Evolutionary conservation across 768 basidiomycete genomes (phyloP).

Genomic region (Termitomyces sp.): DNA sequence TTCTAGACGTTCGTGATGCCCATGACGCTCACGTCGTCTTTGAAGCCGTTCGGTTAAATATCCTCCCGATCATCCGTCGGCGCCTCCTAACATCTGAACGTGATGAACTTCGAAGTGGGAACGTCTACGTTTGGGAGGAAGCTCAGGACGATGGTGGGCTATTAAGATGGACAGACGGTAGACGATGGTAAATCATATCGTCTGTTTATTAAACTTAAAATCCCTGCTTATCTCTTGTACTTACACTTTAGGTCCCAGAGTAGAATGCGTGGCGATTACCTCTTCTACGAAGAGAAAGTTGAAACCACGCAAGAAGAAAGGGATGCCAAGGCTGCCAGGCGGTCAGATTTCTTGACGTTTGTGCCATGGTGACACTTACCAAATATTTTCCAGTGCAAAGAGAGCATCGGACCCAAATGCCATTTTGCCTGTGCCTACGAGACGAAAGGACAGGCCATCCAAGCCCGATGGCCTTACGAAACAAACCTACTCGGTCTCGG

Average conservation of each 20-base stretch:
- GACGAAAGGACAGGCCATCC: slow-evolving; percentile 72
- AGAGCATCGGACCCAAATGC: slow-evolving; percentile 59
- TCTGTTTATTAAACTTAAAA: not conserved
- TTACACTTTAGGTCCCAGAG: slow-evolving; percentile 64
- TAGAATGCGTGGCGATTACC: slow-evolving; percentile 76
- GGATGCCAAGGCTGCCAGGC: slow-evolving; percentile 73
- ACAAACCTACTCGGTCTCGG: slow-evolving; percentile 79
- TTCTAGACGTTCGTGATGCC: slow-evolving; percentile 70
- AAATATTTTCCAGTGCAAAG: slow-evolving; percentile 36
- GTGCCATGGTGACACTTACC: slow-evolving; percentile 6
- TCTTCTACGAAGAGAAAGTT: slow-evolving; percentile 83
- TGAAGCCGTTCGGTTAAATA: slow-evolving; percentile 68
- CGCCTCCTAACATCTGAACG: slow-evolving; percentile 67
- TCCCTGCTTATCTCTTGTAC: not conserved
- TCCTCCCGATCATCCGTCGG: slow-evolving; percentile 67
- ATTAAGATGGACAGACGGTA: slow-evolving; percentile 78
- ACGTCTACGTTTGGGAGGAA: slow-evolving; percentile 85
- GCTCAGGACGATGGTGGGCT: slow-evolving; percentile 68
- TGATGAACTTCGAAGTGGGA: slow-evolving; percentile 64
- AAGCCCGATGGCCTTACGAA: slow-evolving; percentile 82
- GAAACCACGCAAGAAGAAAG: slow-evolving; percentile 77
- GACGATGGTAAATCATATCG: slow-evolving; percentile 52
- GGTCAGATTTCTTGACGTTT: slow-evolving; percentile 33
- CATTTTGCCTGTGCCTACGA: slow-evolving; percentile 51
- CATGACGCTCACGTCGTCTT: slow-evolving; percentile 72